Conservation (phyloP, 2,329 filamentous ascomycete species). For the Capronia americana region DNA sequence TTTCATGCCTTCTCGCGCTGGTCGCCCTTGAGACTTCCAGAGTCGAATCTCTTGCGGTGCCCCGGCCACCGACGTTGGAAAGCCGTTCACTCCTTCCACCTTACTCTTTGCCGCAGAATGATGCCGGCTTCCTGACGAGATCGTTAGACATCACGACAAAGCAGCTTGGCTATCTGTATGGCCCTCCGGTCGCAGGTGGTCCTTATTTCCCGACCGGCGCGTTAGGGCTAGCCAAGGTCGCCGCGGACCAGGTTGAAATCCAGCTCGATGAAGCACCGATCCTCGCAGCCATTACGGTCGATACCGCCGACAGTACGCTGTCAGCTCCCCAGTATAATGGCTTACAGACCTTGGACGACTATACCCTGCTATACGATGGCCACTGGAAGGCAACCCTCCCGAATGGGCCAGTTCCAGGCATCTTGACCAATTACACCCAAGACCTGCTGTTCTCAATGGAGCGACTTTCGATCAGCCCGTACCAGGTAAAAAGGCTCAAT, state of each 20-base stretch:
- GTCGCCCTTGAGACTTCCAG: conserved; percentile 7
- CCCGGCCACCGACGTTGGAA: conserved; percentile 12
- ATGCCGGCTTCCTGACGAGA: conserved; percentile 7
- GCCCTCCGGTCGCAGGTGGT: conserved; percentile 22
- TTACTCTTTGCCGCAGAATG: conserved; percentile 21
- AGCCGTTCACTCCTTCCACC: conserved; percentile 16
- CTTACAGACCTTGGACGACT: conserved; percentile 25
- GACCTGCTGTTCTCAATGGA: conserved; percentile 26
- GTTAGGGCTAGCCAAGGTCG: conserved; percentile 17
- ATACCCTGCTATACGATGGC: conserved; percentile 21
- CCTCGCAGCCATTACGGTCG: conserved; percentile 14
- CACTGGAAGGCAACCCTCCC: conserved; percentile 23
- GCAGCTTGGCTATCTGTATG: conserved; percentile 21
- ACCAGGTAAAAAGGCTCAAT: conserved; percentile 25
- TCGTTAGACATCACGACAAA: conserved; percentile 15
- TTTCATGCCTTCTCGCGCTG: conserved; percentile 14
- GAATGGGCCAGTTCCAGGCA: conserved; percentile 17
- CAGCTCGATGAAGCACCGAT: conserved; percentile 24
- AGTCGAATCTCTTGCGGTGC: conserved; percentile 22
- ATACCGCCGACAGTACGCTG: conserved; percentile 10
- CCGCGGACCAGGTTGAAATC: conserved; percentile 22
- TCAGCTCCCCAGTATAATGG: conserved; percentile 22
- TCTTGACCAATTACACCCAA: conserved; percentile 25
- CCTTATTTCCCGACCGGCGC: conserved; percentile 21
- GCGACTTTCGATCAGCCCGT: conserved; percentile 22